Evolutionary conservation across 1,284 basidiomycete species (phyloP).

Genomic region (Ustilago lituana): DNA sequence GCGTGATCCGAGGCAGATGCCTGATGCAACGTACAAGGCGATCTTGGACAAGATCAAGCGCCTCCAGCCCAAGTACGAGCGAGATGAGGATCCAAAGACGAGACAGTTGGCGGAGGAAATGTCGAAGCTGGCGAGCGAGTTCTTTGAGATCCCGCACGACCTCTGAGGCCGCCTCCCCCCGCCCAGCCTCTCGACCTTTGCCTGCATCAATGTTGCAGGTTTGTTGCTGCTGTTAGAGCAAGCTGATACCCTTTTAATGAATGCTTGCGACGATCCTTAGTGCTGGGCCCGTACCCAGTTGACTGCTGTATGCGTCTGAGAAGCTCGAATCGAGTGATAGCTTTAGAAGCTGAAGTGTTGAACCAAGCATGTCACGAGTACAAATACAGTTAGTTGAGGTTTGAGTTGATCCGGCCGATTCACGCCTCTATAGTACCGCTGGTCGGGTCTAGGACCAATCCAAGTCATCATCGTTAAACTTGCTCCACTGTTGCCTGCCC

Average conservation of each 20-base stretch:
- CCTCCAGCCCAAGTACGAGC: constrained; percentile 21
- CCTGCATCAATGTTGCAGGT: background rate
- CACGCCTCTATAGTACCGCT: too few species aligned
- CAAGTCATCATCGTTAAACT: constrained; percentile 60
- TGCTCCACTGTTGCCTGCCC: constrained; percentile 12
- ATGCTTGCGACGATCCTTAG: constrained; percentile 3
- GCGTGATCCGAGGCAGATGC: constrained; percentile 36
- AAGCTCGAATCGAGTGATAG: too few species aligned
- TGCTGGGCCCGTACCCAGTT: too few species aligned
- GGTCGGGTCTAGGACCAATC: constrained; percentile 51
- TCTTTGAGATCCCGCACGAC: constrained; percentile 42
- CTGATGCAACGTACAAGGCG: constrained; percentile 18
- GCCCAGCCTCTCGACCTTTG: background rate
- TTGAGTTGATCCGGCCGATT: too few species aligned
- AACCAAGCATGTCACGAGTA: background rate
- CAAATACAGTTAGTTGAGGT: constrained; percentile 5
- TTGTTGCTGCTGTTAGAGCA: background rate
- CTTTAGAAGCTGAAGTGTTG: too few species aligned
- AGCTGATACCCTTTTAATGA: constrained; percentile 6
- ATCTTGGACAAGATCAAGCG: constrained; percentile 30
- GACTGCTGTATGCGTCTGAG: constrained; percentile 2
- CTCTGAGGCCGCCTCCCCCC: too few species aligned
- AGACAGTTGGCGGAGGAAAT: constrained; percentile 30
- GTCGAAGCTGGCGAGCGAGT: constrained; percentile 28
- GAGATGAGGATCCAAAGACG: constrained; percentile 20